phyloP scores from a whole-genome alignment of 345 rosid species.

The Melaleuca quinquenervia region DNA sequence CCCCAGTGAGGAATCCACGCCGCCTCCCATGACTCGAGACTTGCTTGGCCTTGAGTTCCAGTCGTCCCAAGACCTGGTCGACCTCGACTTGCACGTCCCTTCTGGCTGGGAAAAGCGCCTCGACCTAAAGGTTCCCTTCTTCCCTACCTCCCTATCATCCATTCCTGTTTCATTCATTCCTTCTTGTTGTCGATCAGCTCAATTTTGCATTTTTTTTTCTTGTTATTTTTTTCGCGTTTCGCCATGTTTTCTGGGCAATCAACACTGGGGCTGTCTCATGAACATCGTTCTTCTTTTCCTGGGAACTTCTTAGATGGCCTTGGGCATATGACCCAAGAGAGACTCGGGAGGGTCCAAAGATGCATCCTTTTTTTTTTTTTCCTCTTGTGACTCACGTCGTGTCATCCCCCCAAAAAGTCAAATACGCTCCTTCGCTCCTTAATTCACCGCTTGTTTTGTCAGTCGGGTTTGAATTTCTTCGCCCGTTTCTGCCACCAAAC shows the following conservation, averaged over 20 bases:
- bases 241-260: too few relatives aligned
- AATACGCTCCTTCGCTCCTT: not conserved
- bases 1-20: not conserved
- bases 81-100: constrained; percentile 30
- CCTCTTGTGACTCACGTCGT: not conserved
- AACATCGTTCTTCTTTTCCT: not conserved
- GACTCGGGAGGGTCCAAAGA: not conserved
- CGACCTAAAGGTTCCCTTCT: constrained; percentile 17
- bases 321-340: not conserved
- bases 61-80: constrained; percentile 19
- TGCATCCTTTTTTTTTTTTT: not conserved
- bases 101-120: constrained; percentile 37
- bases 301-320: not conserved
- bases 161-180: not conserved
- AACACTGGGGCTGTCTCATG: not conserved
- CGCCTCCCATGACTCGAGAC: constrained; percentile 12
- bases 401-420: not conserved
- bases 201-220: not conserved
- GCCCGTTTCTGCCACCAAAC: not conserved
- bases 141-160: not conserved
- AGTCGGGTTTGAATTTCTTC: not conserved
- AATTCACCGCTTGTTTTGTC: not conserved
- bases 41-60: constrained; percentile 11
- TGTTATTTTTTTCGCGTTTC: too few relatives aligned
- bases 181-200: not conserved